These are phyloP conservation scores for Aschersonia sp. DNA, from an alignment of 2,329 filamentous ascomycete species.

Conservation along the genomic window DNA sequence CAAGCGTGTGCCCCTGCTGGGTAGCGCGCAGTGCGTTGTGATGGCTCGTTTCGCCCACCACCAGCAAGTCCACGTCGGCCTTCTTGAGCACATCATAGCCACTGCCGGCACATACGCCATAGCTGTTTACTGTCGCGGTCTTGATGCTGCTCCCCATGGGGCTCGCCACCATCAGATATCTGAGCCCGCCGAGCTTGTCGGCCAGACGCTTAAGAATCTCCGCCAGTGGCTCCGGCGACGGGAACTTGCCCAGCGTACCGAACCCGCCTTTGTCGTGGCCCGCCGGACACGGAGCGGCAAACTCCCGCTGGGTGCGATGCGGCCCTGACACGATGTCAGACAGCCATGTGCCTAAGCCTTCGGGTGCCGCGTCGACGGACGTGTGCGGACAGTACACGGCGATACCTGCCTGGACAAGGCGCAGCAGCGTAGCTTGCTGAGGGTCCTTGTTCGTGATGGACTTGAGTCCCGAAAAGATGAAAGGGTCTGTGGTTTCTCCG, in stretches of 20 bases:
- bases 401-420: slow-evolving; percentile 72
- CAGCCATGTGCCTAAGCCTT: slow-evolving; percentile 88
- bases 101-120: slow-evolving; percentile 83
- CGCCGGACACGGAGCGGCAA: slow-evolving; percentile 25
- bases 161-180: slow-evolving; percentile 32
- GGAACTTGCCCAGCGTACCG: slow-evolving; percentile 32
- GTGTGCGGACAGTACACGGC: slow-evolving; percentile 96
- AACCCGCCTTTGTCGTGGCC: slow-evolving; percentile 36
- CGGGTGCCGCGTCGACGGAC: slow-evolving; percentile 73
- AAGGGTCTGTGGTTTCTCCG: slow-evolving; percentile 51
- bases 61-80: slow-evolving; percentile 61
- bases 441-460: slow-evolving; percentile 70
- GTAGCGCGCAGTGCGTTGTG: slow-evolving; percentile 81
- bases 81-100: slow-evolving; percentile 64
- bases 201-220: slow-evolving; percentile 42
- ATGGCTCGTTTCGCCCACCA: slow-evolving; percentile 89
- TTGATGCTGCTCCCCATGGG: slow-evolving; percentile 31
- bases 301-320: slow-evolving; percentile 21
- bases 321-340: slow-evolving; percentile 63
- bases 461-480: slow-evolving; percentile 91
- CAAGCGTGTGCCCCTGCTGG: slow-evolving; percentile 68
- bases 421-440: slow-evolving; percentile 74
- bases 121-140: slow-evolving; percentile 39
- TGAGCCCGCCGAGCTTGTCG: slow-evolving; percentile 51
- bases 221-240: slow-evolving; percentile 20